Percentiles rank a stretch among this genome's conserved stretches.
phyloP scores from a whole-genome alignment of 1,139 yeast species.

The Wickerhamomyces sp. region DNA sequence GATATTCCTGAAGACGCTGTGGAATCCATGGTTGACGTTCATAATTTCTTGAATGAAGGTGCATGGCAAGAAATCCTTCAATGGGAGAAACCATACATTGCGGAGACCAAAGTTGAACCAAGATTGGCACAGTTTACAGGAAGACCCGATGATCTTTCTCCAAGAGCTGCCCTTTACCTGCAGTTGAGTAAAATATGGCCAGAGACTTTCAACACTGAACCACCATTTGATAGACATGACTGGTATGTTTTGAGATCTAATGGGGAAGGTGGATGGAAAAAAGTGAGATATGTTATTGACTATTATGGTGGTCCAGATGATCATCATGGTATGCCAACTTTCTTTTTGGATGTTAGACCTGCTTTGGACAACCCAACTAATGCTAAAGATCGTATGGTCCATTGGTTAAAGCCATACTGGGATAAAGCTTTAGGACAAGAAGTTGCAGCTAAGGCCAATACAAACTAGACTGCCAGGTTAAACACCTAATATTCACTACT shows the following conservation, averaged over 20 bases:
- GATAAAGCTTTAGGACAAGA: conserved; percentile 21
- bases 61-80: conserved; percentile 93
- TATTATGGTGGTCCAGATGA: conserved; percentile 95
- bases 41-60: conserved; percentile 93
- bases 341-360: conserved; percentile 90
- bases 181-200: conserved; percentile 70
- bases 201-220: conserved; percentile 60
- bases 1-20: conserved; percentile 93
- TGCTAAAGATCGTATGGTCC: conserved; percentile 60
- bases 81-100: conserved; percentile 74
- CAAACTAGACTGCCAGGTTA: too few species aligned
- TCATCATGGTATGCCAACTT: conserved; percentile 82
- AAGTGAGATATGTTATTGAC: conserved; percentile 89
- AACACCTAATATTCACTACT: too few species aligned
- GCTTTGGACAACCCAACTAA: conserved; percentile 69
- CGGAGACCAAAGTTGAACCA: conserved; percentile 53
- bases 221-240: conserved; percentile 98
- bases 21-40: conserved; percentile 95
- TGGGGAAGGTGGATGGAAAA: conserved; percentile 40
- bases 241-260: conserved; percentile 82
- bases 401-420: conserved; percentile 40
- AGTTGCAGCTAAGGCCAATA: too few species aligned
- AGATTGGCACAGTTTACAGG: conserved; percentile 86
- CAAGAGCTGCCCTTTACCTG: conserved; percentile 76
- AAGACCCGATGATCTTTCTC: conserved; percentile 80